Base-by-base conservation (phyloP, 352 stramenopile species). In the Aphanomyces astaci region DNA sequence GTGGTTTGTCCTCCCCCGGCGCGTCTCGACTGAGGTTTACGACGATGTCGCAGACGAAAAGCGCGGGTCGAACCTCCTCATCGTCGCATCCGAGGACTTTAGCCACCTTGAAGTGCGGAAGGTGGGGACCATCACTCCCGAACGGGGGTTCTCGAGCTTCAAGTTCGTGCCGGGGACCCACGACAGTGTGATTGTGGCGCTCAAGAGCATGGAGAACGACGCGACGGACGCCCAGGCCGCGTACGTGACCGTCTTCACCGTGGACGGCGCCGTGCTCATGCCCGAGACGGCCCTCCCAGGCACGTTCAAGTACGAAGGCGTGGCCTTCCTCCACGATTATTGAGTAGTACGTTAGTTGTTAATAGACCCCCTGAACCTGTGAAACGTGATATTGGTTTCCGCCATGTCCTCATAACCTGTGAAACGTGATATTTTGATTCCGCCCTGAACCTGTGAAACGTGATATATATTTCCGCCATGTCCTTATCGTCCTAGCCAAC, bases 1-100 rank as follows among this genome's bases (percentile, higher is more conserved):
- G 72, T 99, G 97, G 97, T 96, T 99, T 33, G 97, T 99, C 57
- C 76, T 99, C 56, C 97, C 97, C 19, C 87, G 97, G 11, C 91
- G 97, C 52, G 92, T 99, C 65, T 98, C 93, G 56, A 88, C 76
- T 0, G 82, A 98, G 36, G 71, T 78, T 11, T 99, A 99, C 76
- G 96, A 99, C 76, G 96, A 99, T 66, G 86, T 92, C 62, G 62
- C 88, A 49, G 97, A 99, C 73, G 97, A 99, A 74, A 88, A 77
- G 59, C 85, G 88, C 40, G 90, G 90, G 36, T 92, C 84, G 19
- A 97, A 97, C 74, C 87, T 94, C 73, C 63, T 98, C 31, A 77
- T 97, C 9, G 80, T 97, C 67, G 87, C 87, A 15, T 91, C 87
- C 39, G 88, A 97, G 64, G 84, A 96, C 71, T 98, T 98, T 60